A percentile compares a stretch with the other conserved stretches of the same genome.
phyloP scores from a whole-genome alignment of 495 filamentous ascomycete species.

The Bacidia gigantensis region DNA sequence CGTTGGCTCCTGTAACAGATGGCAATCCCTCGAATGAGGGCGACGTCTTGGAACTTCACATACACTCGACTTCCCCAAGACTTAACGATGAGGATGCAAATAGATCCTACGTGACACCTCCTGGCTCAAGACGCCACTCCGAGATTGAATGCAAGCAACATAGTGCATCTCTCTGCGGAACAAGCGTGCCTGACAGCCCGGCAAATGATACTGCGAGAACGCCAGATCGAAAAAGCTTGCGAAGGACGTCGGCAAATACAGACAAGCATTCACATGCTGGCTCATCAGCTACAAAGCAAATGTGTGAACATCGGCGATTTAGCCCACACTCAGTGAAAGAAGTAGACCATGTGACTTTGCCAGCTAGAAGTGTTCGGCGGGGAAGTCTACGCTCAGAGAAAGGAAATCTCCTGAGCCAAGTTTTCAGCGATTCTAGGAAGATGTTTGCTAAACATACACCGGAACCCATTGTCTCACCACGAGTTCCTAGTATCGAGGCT shows the following conservation, averaged over 20 bases:
- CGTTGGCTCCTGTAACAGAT: too few species aligned
- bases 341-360: conserved; percentile 1
- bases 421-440: conserved; percentile 38
- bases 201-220: neutral
- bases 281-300: neutral
- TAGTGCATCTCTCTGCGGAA: neutral
- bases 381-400: conserved; percentile 27
- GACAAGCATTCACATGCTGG: neutral
- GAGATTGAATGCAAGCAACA: neutral
- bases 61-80: too few species aligned
- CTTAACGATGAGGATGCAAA: conserved; percentile 16
- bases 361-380: neutral
- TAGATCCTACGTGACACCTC: conserved; percentile 16
- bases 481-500: conserved; percentile 51
- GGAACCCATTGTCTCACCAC: conserved; percentile 37
- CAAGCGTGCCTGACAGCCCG: too few species aligned
- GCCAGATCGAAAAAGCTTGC: neutral
- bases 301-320: conserved; percentile 4
- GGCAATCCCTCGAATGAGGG: too few species aligned
- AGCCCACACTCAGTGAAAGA: conserved; percentile 7
- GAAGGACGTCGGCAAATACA: neutral
- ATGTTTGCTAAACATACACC: conserved; percentile 42
- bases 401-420: conserved; percentile 35
- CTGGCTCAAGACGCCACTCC: conserved; percentile 5
- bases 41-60: too few species aligned